Conservation (phyloP, 768 basidiomycete genomes). For the Zangia roseola region DNA sequence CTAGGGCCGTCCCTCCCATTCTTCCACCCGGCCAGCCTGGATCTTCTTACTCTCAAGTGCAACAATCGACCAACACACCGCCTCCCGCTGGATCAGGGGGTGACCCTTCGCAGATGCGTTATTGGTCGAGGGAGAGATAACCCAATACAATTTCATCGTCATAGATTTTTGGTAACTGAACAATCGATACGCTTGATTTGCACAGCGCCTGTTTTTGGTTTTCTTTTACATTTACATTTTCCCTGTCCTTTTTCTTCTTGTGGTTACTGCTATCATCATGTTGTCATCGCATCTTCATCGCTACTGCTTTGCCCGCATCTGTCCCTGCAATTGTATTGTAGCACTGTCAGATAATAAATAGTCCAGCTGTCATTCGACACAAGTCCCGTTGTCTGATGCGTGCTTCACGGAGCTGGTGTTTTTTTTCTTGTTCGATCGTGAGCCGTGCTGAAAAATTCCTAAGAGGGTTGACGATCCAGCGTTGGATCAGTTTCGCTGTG, state of each 20-base stretch:
- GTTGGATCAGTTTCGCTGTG: background rate
- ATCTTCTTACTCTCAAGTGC: constrained; percentile 25
- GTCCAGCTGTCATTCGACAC: constrained; percentile 13
- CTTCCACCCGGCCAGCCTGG: constrained; percentile 24
- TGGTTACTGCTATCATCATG: constrained; percentile 8
- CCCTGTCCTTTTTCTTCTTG: background rate
- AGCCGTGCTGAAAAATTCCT: constrained; percentile 12
- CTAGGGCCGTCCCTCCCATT: constrained; percentile 16
- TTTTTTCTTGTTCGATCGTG: constrained; percentile 6
- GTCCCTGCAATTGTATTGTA: constrained; percentile 19
- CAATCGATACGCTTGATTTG: constrained; percentile 6
- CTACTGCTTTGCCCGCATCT: constrained; percentile 7
- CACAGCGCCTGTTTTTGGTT: background rate
- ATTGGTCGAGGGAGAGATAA: constrained; percentile 27
- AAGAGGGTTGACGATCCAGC: constrained; percentile 17
- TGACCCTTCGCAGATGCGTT: constrained; percentile 26
- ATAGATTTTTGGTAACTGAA: constrained; percentile 18
- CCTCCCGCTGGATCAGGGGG: constrained; percentile 30
- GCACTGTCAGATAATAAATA: constrained; percentile 4
- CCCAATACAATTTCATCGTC: constrained; percentile 2
- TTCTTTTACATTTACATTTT: background rate
- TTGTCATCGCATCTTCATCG: constrained; percentile 8
- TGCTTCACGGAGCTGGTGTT: constrained; percentile 22
- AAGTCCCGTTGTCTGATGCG: background rate
- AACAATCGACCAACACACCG: constrained; percentile 18